Evolutionary conservation across 1,284 basidiomycete genomes (phyloP), one percentile per base, ranked within the genome.

Genomic region (Moesziomyces aphidis): DNA sequence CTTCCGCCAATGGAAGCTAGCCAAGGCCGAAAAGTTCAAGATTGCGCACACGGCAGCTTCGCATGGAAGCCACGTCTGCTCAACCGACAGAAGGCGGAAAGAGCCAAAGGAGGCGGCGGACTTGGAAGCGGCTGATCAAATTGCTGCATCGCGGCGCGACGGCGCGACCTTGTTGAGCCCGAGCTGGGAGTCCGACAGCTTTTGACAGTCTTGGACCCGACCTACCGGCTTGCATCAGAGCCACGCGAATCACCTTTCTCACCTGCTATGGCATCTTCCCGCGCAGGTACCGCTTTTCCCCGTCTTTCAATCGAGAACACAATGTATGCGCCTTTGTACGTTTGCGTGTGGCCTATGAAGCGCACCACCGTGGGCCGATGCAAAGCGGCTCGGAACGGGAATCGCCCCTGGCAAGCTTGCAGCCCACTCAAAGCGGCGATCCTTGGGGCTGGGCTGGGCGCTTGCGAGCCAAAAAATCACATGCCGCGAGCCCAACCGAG

Each of bases 171-270:
- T 48, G 43, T 44, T 49, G 44, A 52, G 49, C 63, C 63, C 63
- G 57, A 66, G 63, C 53, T 66, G 57, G 57, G 53, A 66, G 54
- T 53, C 63, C 44, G 49, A 58, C 45, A 24, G n/a, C 48, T 51
- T 28, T 24, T 34, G 31, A 34, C 31, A 34, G 10, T 34, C 26
- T 13, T 34, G 11, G 8, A 11, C 31, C 31, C 31, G 31, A 34
- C 31, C 31, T 13, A 13, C 31, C 31, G 31, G 31, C 31, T 13
- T 10, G 31, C 31, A 11, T 34, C 31, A 34, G 31, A 34, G 31
- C 31, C 31, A 34, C 31, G 31, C 31, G 31, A 34, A 11, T 11
- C 31, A 34, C 26, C 26, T 4, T 13, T 34, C 31, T 34, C 31
- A 34, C 31, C 31, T 11, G 13, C 31, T 34, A 2, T 13, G 10